Evolutionary conservation across 129 eudicot genomes (phyloP).

Genomic region (Pulicaria dysenterica): DNA sequence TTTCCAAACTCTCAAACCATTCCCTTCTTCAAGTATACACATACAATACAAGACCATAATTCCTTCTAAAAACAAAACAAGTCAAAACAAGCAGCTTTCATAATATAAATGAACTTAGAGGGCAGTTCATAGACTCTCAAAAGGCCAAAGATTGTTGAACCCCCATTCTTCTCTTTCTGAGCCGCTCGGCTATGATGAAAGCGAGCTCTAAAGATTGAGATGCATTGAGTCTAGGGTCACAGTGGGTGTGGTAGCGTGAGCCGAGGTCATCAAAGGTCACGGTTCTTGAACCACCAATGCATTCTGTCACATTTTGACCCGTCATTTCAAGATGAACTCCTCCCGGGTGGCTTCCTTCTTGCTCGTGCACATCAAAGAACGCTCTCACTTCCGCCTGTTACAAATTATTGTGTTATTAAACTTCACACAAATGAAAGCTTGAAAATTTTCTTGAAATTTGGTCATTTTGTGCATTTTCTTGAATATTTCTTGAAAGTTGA

Average conservation of each 20-base stretch:
- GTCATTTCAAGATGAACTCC: constrained; percentile 98
- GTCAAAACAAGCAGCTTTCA: constrained; percentile 19
- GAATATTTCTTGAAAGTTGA: not conserved
- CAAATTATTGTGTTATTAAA: constrained; percentile 20
- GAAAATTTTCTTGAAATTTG: not conserved
- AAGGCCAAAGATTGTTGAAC: constrained; percentile 36
- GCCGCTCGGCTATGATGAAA: constrained; percentile 88
- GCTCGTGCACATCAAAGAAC: constrained; percentile 95
- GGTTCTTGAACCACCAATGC: constrained; percentile 92
- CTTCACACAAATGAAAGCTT: not conserved
- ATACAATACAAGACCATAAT: constrained; percentile 29
- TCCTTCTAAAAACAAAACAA: not conserved
- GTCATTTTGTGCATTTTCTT: not conserved
- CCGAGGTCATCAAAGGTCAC: constrained; percentile 90
- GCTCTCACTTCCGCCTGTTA: constrained; percentile 90
- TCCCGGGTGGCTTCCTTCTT: constrained; percentile 97
- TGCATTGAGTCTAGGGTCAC: constrained; percentile 89
- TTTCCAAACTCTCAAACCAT: constrained; percentile 27
- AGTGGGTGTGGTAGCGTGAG: constrained; percentile 97
- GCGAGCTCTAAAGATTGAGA: constrained; percentile 93
- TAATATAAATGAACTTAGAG: constrained; percentile 9
- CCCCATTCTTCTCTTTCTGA: constrained; percentile 51
- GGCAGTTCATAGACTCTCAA: constrained; percentile 13
- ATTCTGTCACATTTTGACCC: constrained; percentile 94
- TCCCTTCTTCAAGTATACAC: constrained; percentile 29